These are phyloP conservation scores for Madurella mycetomatis DNA, from an alignment of 2,329 filamentous ascomycete genomes.

Conservation along the genomic window DNA sequence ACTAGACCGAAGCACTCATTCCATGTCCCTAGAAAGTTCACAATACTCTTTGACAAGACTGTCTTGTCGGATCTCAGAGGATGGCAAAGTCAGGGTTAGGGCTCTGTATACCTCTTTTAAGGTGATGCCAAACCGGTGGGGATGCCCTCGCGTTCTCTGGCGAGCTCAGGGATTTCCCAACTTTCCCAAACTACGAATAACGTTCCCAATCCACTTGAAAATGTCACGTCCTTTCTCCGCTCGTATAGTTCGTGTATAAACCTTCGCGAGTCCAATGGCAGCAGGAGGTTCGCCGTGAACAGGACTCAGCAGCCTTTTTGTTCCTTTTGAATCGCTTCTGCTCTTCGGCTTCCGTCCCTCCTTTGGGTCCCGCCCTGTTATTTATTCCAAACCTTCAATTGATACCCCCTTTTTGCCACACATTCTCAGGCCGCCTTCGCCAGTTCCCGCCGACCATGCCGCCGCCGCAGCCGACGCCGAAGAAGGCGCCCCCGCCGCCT, in stretches of 20 bases:
- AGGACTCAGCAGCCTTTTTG: constrained; percentile 1
- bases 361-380: background rate
- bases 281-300: constrained; percentile 2
- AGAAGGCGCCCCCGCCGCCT: constrained; percentile 25
- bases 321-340: no score
- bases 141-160: constrained; percentile 4
- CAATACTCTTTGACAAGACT: background rate
- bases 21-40: no score
- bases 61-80: background rate
- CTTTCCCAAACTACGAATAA: constrained; percentile 4
- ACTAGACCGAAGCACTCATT: no score
- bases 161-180: constrained; percentile 6
- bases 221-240: constrained; percentile 19
- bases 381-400: background rate
- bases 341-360: background rate
- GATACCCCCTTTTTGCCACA: background rate
- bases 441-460: constrained; percentile 16
- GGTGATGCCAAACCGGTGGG: background rate
- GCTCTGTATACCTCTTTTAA: background rate
- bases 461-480: constrained; percentile 22
- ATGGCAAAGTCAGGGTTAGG: constrained; percentile 10
- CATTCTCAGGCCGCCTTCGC: background rate
- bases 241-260: background rate
- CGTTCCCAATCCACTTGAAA: constrained; percentile 6
- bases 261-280: constrained; percentile 15